These are phyloP conservation scores for Dactylella cylindrospora DNA, from an alignment of 2,329 filamentous ascomycete genomes.

Conservation along the genomic window DNA sequence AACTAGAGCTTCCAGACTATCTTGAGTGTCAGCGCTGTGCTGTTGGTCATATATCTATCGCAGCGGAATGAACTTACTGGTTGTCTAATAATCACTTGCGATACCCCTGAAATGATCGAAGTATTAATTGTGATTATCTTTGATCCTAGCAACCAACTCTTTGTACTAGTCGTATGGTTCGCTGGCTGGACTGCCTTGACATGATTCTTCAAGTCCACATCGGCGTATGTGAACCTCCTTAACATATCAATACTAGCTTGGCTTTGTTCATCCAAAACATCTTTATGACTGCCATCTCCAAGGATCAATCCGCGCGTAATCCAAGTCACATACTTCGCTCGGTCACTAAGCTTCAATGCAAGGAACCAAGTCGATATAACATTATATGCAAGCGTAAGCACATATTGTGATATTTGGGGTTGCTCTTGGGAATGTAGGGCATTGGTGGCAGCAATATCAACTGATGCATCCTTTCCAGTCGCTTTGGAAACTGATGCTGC, in stretches of 20 bases:
- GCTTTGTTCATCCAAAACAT: constrained; percentile 84
- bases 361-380: constrained; percentile 98
- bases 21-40: not conserved
- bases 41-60: no score
- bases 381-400: constrained; percentile 90
- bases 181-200: constrained; percentile 54
- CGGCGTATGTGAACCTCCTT: constrained; percentile 82
- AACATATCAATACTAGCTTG: constrained; percentile 93
- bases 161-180: constrained; percentile 54
- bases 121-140: constrained; percentile 59
- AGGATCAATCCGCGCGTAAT: constrained; percentile 82
- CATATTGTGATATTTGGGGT: constrained; percentile 79
- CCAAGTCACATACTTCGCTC: constrained; percentile 81
- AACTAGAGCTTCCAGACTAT: constrained; percentile 54
- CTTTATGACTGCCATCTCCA: constrained; percentile 71
- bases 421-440: constrained; percentile 42
- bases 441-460: constrained; percentile 13
- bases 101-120: constrained; percentile 55
- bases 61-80: constrained; percentile 46
- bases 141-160: constrained; percentile 58
- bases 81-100: constrained; percentile 56
- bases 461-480: constrained; percentile 24
- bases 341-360: constrained; percentile 78
- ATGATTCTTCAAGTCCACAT: constrained; percentile 61
- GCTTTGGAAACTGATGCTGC: constrained; percentile 47